These are phyloP conservation scores for Huntiella savannae DNA, from an alignment of 2,329 filamentous ascomycete genomes.

Conservation along the genomic window DNA sequence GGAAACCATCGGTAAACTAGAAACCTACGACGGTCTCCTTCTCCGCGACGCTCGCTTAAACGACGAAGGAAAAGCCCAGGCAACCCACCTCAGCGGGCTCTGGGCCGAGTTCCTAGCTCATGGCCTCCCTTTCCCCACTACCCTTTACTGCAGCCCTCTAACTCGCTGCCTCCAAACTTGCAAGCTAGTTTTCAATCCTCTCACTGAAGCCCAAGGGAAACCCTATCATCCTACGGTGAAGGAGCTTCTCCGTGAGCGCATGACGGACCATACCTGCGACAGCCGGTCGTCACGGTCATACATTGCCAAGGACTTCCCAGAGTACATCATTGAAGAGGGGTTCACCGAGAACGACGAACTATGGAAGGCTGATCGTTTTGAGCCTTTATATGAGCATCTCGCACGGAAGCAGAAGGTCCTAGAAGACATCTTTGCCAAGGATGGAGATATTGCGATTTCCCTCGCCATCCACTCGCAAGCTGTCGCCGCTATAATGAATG, in stretches of 20 bases:
- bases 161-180: slow-evolving; percentile 39
- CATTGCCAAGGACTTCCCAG: slow-evolving; percentile 31
- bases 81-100: slow-evolving; percentile 29
- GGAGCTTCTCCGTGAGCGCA: slow-evolving; percentile 38
- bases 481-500: slow-evolving; percentile 24
- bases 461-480: slow-evolving; percentile 31
- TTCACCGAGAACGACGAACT: slow-evolving; percentile 36
- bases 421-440: slow-evolving; percentile 27
- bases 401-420: slow-evolving; percentile 23
- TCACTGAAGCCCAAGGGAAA: slow-evolving; percentile 20
- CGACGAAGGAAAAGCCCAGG: slow-evolving; percentile 31
- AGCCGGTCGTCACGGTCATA: slow-evolving; percentile 28
- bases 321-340: slow-evolving; percentile 31
- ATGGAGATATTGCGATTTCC: slow-evolving; percentile 22
- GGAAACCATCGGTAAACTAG: slow-evolving; percentile 21
- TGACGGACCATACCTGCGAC: slow-evolving; percentile 44
- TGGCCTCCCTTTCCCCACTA: slow-evolving; percentile 32
- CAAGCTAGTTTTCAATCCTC: slow-evolving; percentile 27
- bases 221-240: slow-evolving; percentile 34
- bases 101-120: slow-evolving; percentile 27
- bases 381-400: slow-evolving; percentile 29
- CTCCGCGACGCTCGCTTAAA: slow-evolving; percentile 33
- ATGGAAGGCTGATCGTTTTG: slow-evolving; percentile 28
- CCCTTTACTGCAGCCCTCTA: slow-evolving; percentile 38
- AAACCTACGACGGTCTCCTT: slow-evolving; percentile 20